Base-by-base conservation (phyloP, 2,329 filamentous ascomycete genomes). In the Chaetoscypha palmicola region DNA sequence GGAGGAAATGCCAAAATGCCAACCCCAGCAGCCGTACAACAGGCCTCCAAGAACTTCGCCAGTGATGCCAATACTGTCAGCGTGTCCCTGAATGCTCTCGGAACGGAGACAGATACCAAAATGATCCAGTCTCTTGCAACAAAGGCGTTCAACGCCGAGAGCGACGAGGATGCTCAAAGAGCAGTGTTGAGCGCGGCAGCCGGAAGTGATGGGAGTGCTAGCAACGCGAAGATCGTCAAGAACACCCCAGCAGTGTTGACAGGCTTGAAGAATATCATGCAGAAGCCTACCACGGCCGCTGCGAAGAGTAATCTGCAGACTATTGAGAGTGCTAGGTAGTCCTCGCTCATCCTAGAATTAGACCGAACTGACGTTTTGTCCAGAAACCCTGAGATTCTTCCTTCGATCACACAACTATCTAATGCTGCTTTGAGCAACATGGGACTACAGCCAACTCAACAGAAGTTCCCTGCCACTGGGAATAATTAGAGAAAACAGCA, bases 311-410 rank as follows among this genome's bases (percentile, higher is more conserved):
- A 54, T 23, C 37, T 54, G 2, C 26, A 24, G 4, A 46, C 41
- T 3, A 52, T 56, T 28, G 41, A 51, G 31, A 35, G 26, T 11
- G 50, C 49, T 2, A 52, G 51, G 53, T 56, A 45, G 21, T 46
- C 20, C 28, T 10, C 14, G 12, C 12, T 11, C 14, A 3, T 26
- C 16, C 33, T 16, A 8, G n/a, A 17, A 28, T 28, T 8, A 28
- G 24, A 28, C 12, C 12, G 24, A 17, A 24, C 22, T 38, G 26
- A 23, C 4, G 7, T 5, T 23, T 22, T 12, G 5, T 16, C 28
- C 20, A 57, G 56, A 50, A 58, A 58, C 28, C 48, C 56, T 7
- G 46, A 58, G 17, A 58, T 58, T 26, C 49, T 58, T 26, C 56
- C 56, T 5, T 56, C 51, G 26, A 58, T 58, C 43, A 58, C 56